A percentile compares a stretch with the other conserved stretches of the same genome.
Conservation (phyloP, 148 eudicot species). For the Beta vulgaris region DNA sequence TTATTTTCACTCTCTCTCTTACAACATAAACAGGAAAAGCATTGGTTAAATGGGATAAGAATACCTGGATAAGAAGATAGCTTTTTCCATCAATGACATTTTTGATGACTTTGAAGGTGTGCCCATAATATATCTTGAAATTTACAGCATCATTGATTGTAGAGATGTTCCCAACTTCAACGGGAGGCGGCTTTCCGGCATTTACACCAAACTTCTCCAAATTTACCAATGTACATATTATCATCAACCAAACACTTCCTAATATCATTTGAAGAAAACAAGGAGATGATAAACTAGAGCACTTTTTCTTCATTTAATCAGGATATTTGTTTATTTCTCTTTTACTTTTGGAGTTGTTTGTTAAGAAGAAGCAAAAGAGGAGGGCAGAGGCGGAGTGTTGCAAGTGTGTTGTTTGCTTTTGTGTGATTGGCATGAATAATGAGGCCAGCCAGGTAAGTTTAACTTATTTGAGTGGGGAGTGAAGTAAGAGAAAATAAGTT, state of each 20-base stretch:
- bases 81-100: slow-evolving; percentile 66
- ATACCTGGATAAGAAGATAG: slow-evolving; percentile 75
- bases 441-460: neutral
- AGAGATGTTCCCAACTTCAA: slow-evolving; percentile 46
- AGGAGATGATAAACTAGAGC: neutral
- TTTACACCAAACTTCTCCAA: neutral
- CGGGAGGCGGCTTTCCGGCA: neutral
- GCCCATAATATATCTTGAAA: slow-evolving; percentile 83
- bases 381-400: slow-evolving; percentile 10
- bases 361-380: neutral
- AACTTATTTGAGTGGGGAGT: slow-evolving; percentile 16
- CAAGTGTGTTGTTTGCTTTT: neutral
- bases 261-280: neutral
- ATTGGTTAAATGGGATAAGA: no score
- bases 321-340: neutral
- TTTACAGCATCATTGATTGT: slow-evolving; percentile 66
- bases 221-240: neutral
- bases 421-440: neutral
- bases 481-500: slow-evolving; percentile 25
- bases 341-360: neutral
- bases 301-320: neutral
- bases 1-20: no score
- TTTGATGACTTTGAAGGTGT: slow-evolving; percentile 87
- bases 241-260: slow-evolving; percentile 7
- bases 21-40: no score